phyloP scores from a whole-genome alignment of 1,284 basidiomycete species.

The Rhodotorula sp. region DNA sequence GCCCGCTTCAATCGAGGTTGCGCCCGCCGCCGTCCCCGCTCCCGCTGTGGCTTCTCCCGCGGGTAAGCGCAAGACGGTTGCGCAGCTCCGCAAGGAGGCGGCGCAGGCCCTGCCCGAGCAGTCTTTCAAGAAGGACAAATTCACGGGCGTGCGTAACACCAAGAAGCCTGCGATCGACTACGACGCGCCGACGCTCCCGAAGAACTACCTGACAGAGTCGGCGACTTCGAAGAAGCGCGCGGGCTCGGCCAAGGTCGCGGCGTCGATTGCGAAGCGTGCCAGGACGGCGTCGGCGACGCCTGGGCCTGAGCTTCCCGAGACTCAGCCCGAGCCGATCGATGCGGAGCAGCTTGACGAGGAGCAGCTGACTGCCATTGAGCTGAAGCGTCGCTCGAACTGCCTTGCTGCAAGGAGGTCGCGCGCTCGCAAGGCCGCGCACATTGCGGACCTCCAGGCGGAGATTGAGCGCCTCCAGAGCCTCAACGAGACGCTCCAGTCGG shows the following conservation, averaged over 20 bases:
- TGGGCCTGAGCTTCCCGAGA: constrained; percentile 6
- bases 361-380: constrained; percentile 64
- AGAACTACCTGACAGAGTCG: constrained; percentile 61
- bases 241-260: constrained; percentile 49
- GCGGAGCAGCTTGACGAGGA: constrained; percentile 55
- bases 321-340: constrained; percentile 38
- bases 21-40: background rate
- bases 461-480: constrained; percentile 55
- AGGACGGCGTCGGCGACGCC: constrained; percentile 52
- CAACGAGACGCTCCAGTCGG: constrained; percentile 21
- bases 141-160: constrained; percentile 44
- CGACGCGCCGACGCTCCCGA: constrained; percentile 44
- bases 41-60: background rate
- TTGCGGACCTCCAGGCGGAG: constrained; percentile 62
- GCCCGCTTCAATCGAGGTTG: background rate
- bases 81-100: constrained; percentile 26
- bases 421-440: constrained; percentile 73
- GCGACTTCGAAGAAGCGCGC: constrained; percentile 63
- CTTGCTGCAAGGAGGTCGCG: constrained; percentile 72
- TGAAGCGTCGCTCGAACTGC: constrained; percentile 76
- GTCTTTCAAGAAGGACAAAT: constrained; percentile 39
- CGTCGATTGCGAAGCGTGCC: constrained; percentile 59
- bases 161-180: constrained; percentile 40
- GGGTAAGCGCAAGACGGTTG: constrained; percentile 25
- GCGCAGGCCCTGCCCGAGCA: constrained; percentile 15